Evolutionary conservation across 805 yeast genomes (phyloP).

Genomic region (Ogataea philodendri): DNA sequence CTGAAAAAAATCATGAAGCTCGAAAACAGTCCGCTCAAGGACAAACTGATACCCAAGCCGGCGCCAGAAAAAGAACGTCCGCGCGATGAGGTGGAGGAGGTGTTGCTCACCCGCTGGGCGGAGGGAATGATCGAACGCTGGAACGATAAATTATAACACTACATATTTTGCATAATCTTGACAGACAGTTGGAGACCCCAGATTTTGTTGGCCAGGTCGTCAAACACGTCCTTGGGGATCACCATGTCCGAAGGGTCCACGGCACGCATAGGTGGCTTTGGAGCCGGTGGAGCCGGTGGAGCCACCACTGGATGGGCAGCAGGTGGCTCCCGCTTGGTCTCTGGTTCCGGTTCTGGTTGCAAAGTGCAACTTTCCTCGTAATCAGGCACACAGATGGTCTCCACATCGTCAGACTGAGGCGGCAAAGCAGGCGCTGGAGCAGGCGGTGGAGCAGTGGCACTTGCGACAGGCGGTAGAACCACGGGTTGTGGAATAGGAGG

Average conservation of each 20-base stretch:
- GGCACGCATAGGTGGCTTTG: background rate
- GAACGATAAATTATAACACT: constrained; percentile 3
- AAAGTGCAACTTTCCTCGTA: too few species aligned
- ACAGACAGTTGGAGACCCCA: constrained; percentile 15
- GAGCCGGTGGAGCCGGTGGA: background rate
- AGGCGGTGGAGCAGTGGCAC: too few species aligned
- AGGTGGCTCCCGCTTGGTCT: background rate
- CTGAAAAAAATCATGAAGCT: constrained; percentile 34
- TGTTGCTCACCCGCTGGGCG: constrained; percentile 50
- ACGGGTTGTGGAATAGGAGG: too few species aligned
- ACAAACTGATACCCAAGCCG: constrained; percentile 30
- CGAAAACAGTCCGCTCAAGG: constrained; percentile 25
- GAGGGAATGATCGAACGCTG: constrained; percentile 34
- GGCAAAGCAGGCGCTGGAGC: too few species aligned
- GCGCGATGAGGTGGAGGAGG: constrained; percentile 41
- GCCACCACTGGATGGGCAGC: too few species aligned
- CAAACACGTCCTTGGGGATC: constrained; percentile 9
- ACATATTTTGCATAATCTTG: constrained; percentile 9
- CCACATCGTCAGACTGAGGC: too few species aligned
- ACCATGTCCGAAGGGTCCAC: too few species aligned
- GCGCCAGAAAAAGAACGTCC: constrained; percentile 6
- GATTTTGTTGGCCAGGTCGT: constrained; percentile 15
- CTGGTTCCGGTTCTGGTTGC: background rate
- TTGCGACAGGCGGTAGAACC: too few species aligned
- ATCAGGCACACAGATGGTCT: too few species aligned